Percentiles rank a stretch among this genome's conserved stretches.
Evolutionary conservation across 441 rosid genomes (phyloP).

Genomic region (Macaranga tanarius): DNA sequence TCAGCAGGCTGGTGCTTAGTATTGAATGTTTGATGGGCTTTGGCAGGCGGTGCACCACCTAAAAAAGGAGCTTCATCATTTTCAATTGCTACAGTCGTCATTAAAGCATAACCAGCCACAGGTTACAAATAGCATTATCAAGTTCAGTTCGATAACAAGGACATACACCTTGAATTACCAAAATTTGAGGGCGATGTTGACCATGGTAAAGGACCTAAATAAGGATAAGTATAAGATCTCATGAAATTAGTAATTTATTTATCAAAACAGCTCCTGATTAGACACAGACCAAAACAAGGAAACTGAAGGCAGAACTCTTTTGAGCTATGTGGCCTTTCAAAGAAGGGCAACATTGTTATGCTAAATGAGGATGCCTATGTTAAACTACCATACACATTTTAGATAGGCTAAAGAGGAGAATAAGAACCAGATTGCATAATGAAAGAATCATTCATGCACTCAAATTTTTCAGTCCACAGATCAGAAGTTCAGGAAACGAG

Average conservation of each 20-base stretch:
- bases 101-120: constrained; percentile 9
- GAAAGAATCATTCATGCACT: no score
- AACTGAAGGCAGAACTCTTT: not conserved
- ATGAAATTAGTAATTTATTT: not conserved
- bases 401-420: not conserved
- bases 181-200: not conserved
- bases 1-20: constrained; percentile 47
- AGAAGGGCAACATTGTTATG: not conserved
- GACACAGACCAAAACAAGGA: not conserved
- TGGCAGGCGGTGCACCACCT: constrained; percentile 50
- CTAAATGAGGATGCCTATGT: not conserved
- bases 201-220: no score
- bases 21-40: constrained; percentile 39
- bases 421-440: no score
- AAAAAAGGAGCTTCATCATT: constrained; percentile 19
- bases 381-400: constrained; percentile 1
- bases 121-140: constrained; percentile 7
- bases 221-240: not conserved
- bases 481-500: not conserved
- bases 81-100: constrained; percentile 11
- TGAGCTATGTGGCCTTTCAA: not conserved
- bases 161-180: constrained; percentile 11
- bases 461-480: no score
- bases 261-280: not conserved
- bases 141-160: not conserved